Evolutionary conservation across 2,329 filamentous ascomycete species (phyloP), one percentile per base, ranked within the genome.

Genomic region (Arthrobotrys musiformis): DNA sequence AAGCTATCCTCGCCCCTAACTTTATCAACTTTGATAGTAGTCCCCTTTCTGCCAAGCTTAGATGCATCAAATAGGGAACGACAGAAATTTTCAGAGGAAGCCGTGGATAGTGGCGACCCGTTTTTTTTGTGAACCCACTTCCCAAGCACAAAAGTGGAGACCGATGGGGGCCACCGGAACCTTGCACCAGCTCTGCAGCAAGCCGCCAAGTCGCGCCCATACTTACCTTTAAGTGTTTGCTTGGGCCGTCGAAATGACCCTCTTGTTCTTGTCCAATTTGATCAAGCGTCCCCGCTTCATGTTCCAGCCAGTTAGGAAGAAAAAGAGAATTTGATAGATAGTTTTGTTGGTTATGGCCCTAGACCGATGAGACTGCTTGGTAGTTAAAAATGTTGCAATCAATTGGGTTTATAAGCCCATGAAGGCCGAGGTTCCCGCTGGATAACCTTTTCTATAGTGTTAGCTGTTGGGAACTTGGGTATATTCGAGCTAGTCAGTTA

Each of bases 51-150:
- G 60, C 50, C 52, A 64, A 66, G 61, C 48, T 37, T 33, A n/a
- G 48, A 52, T 56, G 61, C 33, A 73, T 64, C 58, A 54, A 63
- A 76, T 58, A 67, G 61, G 48, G 62, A 56, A 74, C n/a, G 13
- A 61, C 17, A 61, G 28, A 67, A 66, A 60, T 62, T 48, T 37
- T 66, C 42, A 52, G 28, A 44, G 60, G 42, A 67, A 70, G 60
- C 60, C 50, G 73, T 77, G 73, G 42, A 77, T 70, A 77, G 73
- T 77, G 73, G 73, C 28, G 37, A 77, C 73, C 60, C 58, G 58
- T 77, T 69, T 68, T 52, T 48, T 68, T 40, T 54, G 66, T 61
- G 50, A 77, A 61, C 48, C 73, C 69, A 72, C 68, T 64, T 58
- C 68, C 19, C 44, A 70, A 60, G 58, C 70, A 62, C 22, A 37